Evolutionary conservation across 176 grass and related monocot species (phyloP).

Genomic region (Oryza coarctata): DNA sequence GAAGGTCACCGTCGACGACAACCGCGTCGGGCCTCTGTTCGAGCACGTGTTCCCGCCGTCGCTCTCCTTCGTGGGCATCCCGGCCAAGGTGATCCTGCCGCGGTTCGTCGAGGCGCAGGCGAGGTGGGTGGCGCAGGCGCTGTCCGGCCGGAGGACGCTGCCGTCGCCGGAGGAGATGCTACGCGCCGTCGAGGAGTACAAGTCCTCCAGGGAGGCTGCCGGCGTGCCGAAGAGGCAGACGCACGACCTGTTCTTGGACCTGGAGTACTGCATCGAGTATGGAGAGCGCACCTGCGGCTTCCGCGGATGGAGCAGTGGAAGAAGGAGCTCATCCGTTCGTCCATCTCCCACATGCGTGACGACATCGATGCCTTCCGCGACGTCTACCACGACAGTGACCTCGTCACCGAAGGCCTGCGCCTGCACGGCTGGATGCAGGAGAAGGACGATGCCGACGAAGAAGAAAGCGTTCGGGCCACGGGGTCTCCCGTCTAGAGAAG

Average conservation of each 20-base stretch:
- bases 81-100: no score
- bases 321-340: neutral
- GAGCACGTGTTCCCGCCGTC: no score
- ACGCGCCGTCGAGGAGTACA: neutral
- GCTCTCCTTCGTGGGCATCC: no score
- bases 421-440: neutral
- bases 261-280: slow-evolving; percentile 17
- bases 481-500: no score
- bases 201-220: neutral
- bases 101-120: slow-evolving; percentile 32
- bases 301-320: slow-evolving; percentile 18
- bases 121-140: slow-evolving; percentile 15
- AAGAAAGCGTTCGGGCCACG: no score
- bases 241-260: neutral
- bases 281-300: slow-evolving; percentile 20
- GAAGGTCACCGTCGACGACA: no score
- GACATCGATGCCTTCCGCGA: no score
- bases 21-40: no score
- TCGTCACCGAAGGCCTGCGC: neutral
- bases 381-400: neutral
- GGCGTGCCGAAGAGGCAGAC: slow-evolving; percentile 18
- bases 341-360: neutral
- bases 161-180: slow-evolving; percentile 33
- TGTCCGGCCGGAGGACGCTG: slow-evolving; percentile 29
- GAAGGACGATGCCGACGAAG: no score